Evolutionary conservation across 345 rosid species (phyloP).

Genomic region (Dovyalis caffra): DNA sequence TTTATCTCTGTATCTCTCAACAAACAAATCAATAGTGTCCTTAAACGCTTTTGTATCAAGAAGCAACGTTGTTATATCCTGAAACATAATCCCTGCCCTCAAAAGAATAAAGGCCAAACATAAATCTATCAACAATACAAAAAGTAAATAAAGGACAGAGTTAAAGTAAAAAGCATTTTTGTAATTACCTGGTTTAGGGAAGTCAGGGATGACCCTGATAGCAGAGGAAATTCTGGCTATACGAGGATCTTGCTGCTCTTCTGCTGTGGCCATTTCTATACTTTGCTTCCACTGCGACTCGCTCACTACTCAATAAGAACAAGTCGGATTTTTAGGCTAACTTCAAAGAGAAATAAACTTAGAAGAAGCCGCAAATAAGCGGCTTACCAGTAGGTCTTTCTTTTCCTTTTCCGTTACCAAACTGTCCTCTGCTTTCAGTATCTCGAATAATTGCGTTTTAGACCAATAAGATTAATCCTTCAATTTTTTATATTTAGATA

Average conservation of each 20-base stretch:
- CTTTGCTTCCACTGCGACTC: conserved; percentile 8
- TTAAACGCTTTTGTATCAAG: conserved; percentile 65
- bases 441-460: no score
- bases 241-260: conserved; percentile 52
- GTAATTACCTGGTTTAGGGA: conserved; percentile 76
- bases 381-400: not conserved
- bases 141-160: not conserved
- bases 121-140: not conserved
- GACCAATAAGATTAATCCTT: no score
- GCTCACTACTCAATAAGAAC: conserved; percentile 9
- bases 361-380: not conserved
- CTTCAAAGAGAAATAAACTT: not conserved
- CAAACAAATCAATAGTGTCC: conserved; percentile 82
- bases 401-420: no score
- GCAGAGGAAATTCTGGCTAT: conserved; percentile 57
- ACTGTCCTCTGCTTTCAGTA: no score
- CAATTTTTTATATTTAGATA: no score
- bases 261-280: conserved; percentile 35
- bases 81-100: conserved; percentile 77
- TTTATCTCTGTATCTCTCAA: conserved; percentile 65
- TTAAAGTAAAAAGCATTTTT: not conserved
- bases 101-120: not conserved
- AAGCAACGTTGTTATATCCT: conserved; percentile 81
- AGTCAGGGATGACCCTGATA: conserved; percentile 86
- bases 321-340: no score